Evolutionary conservation across 495 filamentous ascomycete species (phyloP).

Genomic region (Penicillium macrosclerotiorum): DNA sequence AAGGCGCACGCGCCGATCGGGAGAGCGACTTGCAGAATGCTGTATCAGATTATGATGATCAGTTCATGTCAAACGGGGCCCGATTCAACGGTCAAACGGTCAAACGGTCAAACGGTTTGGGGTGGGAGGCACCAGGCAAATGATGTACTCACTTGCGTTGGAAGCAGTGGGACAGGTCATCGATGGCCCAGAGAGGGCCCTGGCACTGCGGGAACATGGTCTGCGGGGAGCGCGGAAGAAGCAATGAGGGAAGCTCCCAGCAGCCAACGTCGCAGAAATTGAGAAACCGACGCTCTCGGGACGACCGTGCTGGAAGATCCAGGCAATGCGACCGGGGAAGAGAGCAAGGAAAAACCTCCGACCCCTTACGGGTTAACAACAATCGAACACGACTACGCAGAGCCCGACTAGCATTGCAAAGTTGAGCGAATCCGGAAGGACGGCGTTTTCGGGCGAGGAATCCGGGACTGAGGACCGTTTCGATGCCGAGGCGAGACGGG

Average conservation of each 20-base stretch:
- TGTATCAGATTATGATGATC: slow-evolving; percentile 36
- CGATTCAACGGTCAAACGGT: too few species aligned
- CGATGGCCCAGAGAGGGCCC: slow-evolving; percentile 77
- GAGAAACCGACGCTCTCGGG: slow-evolving; percentile 2
- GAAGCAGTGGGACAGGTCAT: slow-evolving; percentile 89
- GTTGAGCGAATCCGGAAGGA: slow-evolving; percentile 10
- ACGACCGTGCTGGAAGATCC: background rate
- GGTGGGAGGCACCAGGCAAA: background rate
- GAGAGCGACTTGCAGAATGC: slow-evolving; percentile 80
- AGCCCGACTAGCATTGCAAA: slow-evolving; percentile 31
- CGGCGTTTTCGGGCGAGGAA: slow-evolving; percentile 3
- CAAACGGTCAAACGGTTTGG: too few species aligned
- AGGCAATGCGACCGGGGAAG: slow-evolving; percentile 5
- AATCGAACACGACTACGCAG: slow-evolving; percentile 15
- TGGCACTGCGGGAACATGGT: slow-evolving; percentile 72
- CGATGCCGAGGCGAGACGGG: background rate
- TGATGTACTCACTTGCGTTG: slow-evolving; percentile 73
- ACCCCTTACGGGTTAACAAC: slow-evolving; percentile 15
- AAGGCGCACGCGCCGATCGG: slow-evolving; percentile 68
- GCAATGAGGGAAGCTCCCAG: slow-evolving; percentile 15
- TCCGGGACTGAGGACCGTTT: slow-evolving; percentile 7
- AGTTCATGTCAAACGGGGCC: slow-evolving; percentile 5
- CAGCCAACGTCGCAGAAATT: slow-evolving; percentile 2
- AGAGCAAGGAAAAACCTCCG: background rate
- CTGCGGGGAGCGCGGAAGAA: slow-evolving; percentile 11